Percentiles rank a stretch among this genome's conserved stretches.
Conservation (phyloP, 2,329 filamentous ascomycete genomes). For the Cryphonectria nitschkei region DNA sequence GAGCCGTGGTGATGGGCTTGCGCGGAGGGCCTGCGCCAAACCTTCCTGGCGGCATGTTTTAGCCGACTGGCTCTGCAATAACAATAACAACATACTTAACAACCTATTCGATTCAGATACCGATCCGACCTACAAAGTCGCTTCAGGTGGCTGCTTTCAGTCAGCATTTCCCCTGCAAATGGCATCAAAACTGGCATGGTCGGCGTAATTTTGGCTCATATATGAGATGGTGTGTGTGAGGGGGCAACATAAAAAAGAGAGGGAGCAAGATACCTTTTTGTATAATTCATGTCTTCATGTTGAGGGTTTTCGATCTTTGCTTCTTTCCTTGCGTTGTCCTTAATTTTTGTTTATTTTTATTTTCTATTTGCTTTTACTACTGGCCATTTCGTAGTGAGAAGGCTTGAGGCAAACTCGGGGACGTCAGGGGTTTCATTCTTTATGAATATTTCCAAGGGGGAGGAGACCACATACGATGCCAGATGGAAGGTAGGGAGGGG, state of each 20-base stretch:
- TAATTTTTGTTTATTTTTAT: conserved; percentile 21
- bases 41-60: conserved; percentile 43
- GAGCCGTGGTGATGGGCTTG: conserved; percentile 39
- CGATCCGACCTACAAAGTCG: conserved; percentile 12
- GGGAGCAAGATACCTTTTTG: conserved; percentile 38
- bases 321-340: conserved; percentile 17
- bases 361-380: conserved; percentile 22
- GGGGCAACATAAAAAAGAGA: conserved; percentile 31
- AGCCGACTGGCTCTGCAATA: neutral
- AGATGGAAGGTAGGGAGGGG: neutral
- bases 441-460: neutral
- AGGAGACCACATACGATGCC: neutral
- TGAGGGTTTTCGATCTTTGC: neutral
- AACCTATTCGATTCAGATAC: neutral
- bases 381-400: conserved; percentile 9
- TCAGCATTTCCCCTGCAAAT: conserved; percentile 12
- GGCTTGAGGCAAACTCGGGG: conserved; percentile 4
- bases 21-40: conserved; percentile 34
- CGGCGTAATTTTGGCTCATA: conserved; percentile 25
- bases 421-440: conserved; percentile 2
- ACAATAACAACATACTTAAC: neutral
- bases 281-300: conserved; percentile 30
- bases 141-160: conserved; percentile 22
- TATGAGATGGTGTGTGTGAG: conserved; percentile 29
- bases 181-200: conserved; percentile 15